Conservation (phyloP, 352 stramenopile genomes). For the Elongisporangium senticosum region DNA sequence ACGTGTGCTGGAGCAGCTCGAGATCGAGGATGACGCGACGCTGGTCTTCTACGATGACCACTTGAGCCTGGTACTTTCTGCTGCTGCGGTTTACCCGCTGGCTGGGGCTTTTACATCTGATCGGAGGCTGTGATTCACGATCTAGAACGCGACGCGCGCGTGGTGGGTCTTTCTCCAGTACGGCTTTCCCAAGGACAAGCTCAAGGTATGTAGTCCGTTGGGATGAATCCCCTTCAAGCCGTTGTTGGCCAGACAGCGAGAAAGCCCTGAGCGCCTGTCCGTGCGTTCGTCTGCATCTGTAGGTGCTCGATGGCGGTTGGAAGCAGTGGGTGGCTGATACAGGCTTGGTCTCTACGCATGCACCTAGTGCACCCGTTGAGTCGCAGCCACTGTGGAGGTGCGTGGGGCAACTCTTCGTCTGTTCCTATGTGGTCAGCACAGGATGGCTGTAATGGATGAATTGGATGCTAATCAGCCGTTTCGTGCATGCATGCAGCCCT, state of each 20-base stretch:
- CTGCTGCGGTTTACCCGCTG: not conserved
- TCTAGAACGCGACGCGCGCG: slow-evolving; percentile 53
- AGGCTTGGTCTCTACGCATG: slow-evolving; percentile 33
- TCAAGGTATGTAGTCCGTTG: slow-evolving; percentile 34
- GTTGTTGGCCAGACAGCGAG: not conserved
- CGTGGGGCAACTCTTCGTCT: not conserved
- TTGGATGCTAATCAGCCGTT: not conserved
- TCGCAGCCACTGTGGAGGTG: slow-evolving; percentile 8
- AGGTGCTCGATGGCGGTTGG: slow-evolving; percentile 67
- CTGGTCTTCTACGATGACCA: slow-evolving; percentile 81
- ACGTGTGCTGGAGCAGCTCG: slow-evolving; percentile 33
- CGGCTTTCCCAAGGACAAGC: slow-evolving; percentile 60
- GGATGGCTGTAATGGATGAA: not conserved
- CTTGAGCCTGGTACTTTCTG: slow-evolving; percentile 39
- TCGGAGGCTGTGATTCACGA: not conserved
- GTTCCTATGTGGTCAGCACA: not conserved
- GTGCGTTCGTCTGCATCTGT: not conserved
- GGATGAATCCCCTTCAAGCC: not conserved
- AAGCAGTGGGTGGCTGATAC: slow-evolving; percentile 57
- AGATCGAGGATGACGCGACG: slow-evolving; percentile 39
- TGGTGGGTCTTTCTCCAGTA: slow-evolving; percentile 83
- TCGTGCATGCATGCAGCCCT: not conserved
- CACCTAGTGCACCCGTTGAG: not conserved
- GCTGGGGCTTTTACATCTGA: not conserved
- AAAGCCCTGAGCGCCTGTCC: not conserved